Conservation (phyloP, 2,329 filamentous ascomycete genomes). For the Aspergillus intermedius region DNA sequence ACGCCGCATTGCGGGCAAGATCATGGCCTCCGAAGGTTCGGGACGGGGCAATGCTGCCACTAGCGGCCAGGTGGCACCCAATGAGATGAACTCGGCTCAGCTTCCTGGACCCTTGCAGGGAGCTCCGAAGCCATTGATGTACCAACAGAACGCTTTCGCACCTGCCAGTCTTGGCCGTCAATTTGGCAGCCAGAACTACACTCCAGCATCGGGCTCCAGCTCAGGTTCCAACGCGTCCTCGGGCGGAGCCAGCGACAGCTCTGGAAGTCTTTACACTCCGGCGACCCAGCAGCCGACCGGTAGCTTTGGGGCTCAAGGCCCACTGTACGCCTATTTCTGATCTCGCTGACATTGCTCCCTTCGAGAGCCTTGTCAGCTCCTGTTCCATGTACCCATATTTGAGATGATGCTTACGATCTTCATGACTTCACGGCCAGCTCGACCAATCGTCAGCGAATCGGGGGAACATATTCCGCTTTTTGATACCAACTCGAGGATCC, state of each 20-base stretch:
- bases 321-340: slow-evolving; percentile 30
- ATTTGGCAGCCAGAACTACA: slow-evolving; percentile 21
- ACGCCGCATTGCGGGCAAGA: slow-evolving; percentile 86
- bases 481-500: slow-evolving; percentile 17
- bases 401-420: slow-evolving; percentile 33
- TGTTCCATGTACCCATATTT: slow-evolving; percentile 31
- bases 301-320: slow-evolving; percentile 21
- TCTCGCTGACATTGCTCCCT: slow-evolving; percentile 8
- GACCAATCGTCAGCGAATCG: slow-evolving; percentile 19
- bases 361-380: slow-evolving; percentile 11
- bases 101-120: slow-evolving; percentile 25
- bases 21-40: slow-evolving; percentile 51
- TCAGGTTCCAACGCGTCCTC: slow-evolving; percentile 21
- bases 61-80: slow-evolving; percentile 34
- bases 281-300: slow-evolving; percentile 23
- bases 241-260: slow-evolving; percentile 21
- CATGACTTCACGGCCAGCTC: slow-evolving; percentile 21
- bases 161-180: slow-evolving; percentile 15
- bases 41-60: slow-evolving; percentile 33
- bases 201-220: slow-evolving; percentile 13
- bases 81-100: slow-evolving; percentile 33
- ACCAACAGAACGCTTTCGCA: slow-evolving; percentile 22
- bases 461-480: slow-evolving; percentile 9
- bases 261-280: slow-evolving; percentile 22
- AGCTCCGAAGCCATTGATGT: slow-evolving; percentile 24